Conservation (phyloP, 129 eudicot species). For the Helianthus tuberosus region DNA sequence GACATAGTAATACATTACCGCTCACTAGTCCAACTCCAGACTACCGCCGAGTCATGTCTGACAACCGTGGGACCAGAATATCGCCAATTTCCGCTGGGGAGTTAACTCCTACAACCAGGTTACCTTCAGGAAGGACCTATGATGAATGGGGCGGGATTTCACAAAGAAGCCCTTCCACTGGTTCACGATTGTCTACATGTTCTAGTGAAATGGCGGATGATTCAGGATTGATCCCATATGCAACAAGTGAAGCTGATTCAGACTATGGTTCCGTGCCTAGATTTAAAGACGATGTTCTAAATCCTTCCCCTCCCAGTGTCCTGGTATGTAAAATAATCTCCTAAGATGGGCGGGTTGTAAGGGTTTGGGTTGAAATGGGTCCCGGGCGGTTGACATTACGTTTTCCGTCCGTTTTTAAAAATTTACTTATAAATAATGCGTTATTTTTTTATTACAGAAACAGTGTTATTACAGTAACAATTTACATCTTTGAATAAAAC, state of each 20-base stretch:
- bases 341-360: neutral
- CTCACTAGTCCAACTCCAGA: slow-evolving; percentile 23
- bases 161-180: slow-evolving; percentile 52
- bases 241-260: slow-evolving; percentile 26
- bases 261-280: slow-evolving; percentile 23
- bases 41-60: slow-evolving; percentile 51
- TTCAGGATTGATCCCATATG: slow-evolving; percentile 19
- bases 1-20: slow-evolving; percentile 22
- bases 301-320: slow-evolving; percentile 42
- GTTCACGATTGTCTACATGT: slow-evolving; percentile 51
- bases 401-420: neutral
- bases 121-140: slow-evolving; percentile 30
- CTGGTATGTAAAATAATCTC: slow-evolving; percentile 37
- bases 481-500: neutral
- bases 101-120: slow-evolving; percentile 36
- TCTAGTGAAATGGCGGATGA: slow-evolving; percentile 53
- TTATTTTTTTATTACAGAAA: neutral
- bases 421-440: neutral
- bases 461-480: neutral
- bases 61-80: slow-evolving; percentile 30
- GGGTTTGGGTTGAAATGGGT: neutral
- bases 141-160: slow-evolving; percentile 48
- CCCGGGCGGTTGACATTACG: neutral
- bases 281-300: slow-evolving; percentile 27
- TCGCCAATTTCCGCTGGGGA: slow-evolving; percentile 22